phyloP scores from a whole-genome alignment of 768 basidiomycete species.

The Russula compacta region DNA sequence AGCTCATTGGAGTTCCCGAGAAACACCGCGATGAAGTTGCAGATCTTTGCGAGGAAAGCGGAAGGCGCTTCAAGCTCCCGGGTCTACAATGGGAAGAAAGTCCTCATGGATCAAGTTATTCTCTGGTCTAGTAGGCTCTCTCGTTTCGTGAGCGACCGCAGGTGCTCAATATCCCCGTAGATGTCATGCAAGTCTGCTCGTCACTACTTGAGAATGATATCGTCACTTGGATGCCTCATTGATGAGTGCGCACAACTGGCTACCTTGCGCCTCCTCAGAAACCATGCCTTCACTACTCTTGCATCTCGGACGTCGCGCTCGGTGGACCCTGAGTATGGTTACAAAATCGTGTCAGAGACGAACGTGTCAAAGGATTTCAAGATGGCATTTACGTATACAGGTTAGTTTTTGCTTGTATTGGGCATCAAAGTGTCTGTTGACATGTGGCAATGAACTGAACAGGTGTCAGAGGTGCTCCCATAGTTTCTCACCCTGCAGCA shows the following conservation, averaged over 20 bases:
- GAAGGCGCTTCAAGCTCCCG: slow-evolving; percentile 56
- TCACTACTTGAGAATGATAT: slow-evolving; percentile 91
- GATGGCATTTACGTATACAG: slow-evolving; percentile 59
- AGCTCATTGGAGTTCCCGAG: slow-evolving; percentile 39
- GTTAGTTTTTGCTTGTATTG: slow-evolving; percentile 1
- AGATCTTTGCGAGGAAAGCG: slow-evolving; percentile 54
- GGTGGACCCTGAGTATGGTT: slow-evolving; percentile 51
- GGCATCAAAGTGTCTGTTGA: slow-evolving; percentile 65
- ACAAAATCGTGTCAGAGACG: slow-evolving; percentile 64
- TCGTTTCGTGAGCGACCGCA: too few relatives aligned
- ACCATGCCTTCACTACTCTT: slow-evolving; percentile 85
- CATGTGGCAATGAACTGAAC: slow-evolving; percentile 84
- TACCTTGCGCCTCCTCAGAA: slow-evolving; percentile 80
- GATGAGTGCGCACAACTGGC: slow-evolving; percentile 73
- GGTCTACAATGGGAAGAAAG: slow-evolving; percentile 64
- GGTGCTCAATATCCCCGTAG: too few relatives aligned
- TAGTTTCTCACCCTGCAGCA: slow-evolving; percentile 32
- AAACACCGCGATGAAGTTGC: slow-evolving; percentile 61
- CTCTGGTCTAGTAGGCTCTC: slow-evolving; percentile 26
- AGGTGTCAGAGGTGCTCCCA: slow-evolving; percentile 88
- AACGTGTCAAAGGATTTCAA: slow-evolving; percentile 83
- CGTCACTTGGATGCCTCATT: slow-evolving; percentile 79
- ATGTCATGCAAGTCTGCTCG: slow-evolving; percentile 32
- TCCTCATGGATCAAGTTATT: slow-evolving; percentile 72
- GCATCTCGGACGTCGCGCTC: slow-evolving; percentile 65